A percentile compares a stretch with the other conserved stretches of the same genome.
phyloP scores from a whole-genome alignment of 495 filamentous ascomycete genomes.

The Aspergillus sparsus region DNA sequence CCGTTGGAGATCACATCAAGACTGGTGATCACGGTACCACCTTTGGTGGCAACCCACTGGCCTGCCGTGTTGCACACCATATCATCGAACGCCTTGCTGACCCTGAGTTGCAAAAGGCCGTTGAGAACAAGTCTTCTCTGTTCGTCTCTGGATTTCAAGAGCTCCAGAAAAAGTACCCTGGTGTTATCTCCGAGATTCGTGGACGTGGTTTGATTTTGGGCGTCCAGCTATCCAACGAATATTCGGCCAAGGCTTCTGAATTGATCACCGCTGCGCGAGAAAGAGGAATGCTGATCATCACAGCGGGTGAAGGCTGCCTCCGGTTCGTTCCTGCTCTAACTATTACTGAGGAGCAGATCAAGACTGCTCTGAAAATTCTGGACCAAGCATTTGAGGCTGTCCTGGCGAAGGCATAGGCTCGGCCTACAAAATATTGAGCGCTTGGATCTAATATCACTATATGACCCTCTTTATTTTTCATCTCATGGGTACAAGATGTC shows the following conservation, averaged over 20 bases:
- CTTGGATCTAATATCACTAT: not conserved
- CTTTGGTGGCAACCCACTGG: slow-evolving; percentile 94
- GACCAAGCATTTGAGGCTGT: slow-evolving; percentile 70
- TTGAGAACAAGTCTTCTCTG: slow-evolving; percentile 62
- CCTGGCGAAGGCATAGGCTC: slow-evolving; percentile 22
- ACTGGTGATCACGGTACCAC: slow-evolving; percentile 96
- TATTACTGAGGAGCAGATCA: slow-evolving; percentile 74
- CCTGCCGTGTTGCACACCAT: slow-evolving; percentile 78
- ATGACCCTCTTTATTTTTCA: not conserved
- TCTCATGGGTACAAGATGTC: not conserved
- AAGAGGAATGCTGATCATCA: slow-evolving; percentile 86
- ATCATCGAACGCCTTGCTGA: slow-evolving; percentile 74
- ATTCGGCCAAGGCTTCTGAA: slow-evolving; percentile 52
- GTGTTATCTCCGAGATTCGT: slow-evolving; percentile 72
- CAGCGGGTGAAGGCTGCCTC: slow-evolving; percentile 83
- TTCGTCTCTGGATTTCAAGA: slow-evolving; percentile 65
- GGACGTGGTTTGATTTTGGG: slow-evolving; percentile 85
- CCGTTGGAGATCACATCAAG: slow-evolving; percentile 79
- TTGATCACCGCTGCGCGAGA: slow-evolving; percentile 85
- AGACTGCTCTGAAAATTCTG: slow-evolving; percentile 71
- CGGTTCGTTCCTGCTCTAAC: slow-evolving; percentile 83
- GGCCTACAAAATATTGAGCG: not conserved
- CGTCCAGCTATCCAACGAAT: slow-evolving; percentile 73
- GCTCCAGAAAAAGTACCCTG: slow-evolving; percentile 67
- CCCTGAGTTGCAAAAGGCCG: slow-evolving; percentile 60